Evolutionary conservation across 2,329 filamentous ascomycete genomes (phyloP).

Genomic region (Clarireedia homoeocarpa): DNA sequence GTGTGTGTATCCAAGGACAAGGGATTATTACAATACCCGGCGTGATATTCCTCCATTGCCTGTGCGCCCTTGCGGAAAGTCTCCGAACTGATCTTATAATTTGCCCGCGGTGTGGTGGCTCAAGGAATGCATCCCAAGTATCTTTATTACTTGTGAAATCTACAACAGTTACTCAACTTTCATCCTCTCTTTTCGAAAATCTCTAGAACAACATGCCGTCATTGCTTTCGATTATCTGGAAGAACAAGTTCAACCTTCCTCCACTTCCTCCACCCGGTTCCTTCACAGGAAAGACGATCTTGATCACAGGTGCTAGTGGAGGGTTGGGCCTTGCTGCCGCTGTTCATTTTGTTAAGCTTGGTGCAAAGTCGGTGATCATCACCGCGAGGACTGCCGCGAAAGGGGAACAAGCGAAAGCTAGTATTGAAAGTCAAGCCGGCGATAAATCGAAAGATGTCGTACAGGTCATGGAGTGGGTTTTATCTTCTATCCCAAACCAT

Average conservation of each 20-base stretch:
- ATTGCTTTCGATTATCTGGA: conserved; percentile 12
- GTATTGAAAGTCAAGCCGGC: conserved; percentile 28
- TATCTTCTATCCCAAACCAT: neutral
- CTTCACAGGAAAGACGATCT: conserved; percentile 27
- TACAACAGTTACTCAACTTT: no score
- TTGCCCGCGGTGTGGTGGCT: neutral
- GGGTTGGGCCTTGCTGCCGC: conserved; percentile 36
- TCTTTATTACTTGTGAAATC: no score
- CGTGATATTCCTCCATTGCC: conserved; percentile 3
- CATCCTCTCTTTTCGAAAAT: neutral
- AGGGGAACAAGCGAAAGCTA: conserved; percentile 32
- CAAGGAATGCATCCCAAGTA: no score
- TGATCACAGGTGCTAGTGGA: conserved; percentile 36
- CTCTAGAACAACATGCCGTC: neutral
- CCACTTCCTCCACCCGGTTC: conserved; percentile 19
- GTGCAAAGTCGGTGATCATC: conserved; percentile 34
- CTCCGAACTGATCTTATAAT: conserved; percentile 4
- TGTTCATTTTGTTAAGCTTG: conserved; percentile 33
- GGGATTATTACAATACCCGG: neutral
- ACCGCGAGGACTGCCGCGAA: conserved; percentile 32
- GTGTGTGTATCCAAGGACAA: no score
- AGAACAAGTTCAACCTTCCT: conserved; percentile 23
- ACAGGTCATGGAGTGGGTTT: conserved; percentile 9
- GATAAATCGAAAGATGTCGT: conserved; percentile 17
- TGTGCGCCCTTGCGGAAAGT: conserved; percentile 4